Conservation (phyloP, 768 basidiomycete genomes). For the Pleurotus tuber-regium region DNA sequence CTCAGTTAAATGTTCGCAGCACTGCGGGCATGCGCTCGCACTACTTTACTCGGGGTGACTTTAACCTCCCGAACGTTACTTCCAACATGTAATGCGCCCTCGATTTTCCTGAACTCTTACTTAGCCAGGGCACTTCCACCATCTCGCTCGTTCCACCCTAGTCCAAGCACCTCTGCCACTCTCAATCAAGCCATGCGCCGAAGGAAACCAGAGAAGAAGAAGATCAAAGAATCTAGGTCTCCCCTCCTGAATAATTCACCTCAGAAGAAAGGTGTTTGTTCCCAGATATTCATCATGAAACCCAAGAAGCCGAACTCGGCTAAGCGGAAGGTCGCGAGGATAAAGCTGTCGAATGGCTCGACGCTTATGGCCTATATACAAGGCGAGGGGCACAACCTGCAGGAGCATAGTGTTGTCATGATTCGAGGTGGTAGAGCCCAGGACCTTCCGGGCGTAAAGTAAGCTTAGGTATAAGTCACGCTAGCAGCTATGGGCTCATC, state of each 20-base stretch:
- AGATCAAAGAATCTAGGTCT: constrained; percentile 56
- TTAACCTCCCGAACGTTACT: constrained; percentile 19
- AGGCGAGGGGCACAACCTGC: constrained; percentile 96
- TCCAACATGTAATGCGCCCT: constrained; percentile 5
- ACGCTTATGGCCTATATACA: constrained; percentile 92
- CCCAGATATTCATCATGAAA: constrained; percentile 72
- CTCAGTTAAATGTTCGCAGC: constrained; percentile 37
- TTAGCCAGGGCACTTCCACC: not conserved
- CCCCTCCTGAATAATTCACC: constrained; percentile 79
- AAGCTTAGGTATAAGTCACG: too few species aligned
- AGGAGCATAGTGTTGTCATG: constrained; percentile 95
- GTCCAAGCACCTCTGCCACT: constrained; percentile 58
- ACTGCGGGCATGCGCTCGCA: constrained; percentile 30
- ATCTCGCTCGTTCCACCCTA: constrained; percentile 57
- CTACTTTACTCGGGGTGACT: constrained; percentile 26
- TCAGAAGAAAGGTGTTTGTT: constrained; percentile 91
- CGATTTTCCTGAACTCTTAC: not conserved
- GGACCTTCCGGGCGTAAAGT: constrained; percentile 98
- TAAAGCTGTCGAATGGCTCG: constrained; percentile 89
- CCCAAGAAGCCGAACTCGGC: constrained; percentile 99
- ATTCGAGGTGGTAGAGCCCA: constrained; percentile 95
- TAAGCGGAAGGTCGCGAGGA: constrained; percentile 93
- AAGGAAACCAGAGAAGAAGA: constrained; percentile 55
- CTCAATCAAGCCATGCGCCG: constrained; percentile 87
- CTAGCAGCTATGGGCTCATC: too few species aligned